Percentiles rank a stretch among this genome's conserved stretches.
These are phyloP conservation scores for Fusarium zealandicum DNA, from an alignment of 2,329 filamentous ascomycete genomes.

Conservation along the genomic window DNA sequence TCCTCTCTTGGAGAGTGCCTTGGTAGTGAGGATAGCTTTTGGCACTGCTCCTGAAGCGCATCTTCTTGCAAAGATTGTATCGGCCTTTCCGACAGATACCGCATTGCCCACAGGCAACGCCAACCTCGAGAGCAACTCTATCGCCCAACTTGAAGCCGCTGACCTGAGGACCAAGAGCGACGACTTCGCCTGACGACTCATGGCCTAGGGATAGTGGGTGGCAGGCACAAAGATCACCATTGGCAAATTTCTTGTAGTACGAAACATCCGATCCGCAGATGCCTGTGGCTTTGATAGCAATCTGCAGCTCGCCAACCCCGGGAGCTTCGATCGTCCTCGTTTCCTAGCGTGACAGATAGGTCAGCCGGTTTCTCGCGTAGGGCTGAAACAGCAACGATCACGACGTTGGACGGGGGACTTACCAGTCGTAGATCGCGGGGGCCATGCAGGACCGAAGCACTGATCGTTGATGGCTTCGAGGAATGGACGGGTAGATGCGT, in stretches of 20 bases:
- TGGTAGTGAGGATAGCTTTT: conserved; percentile 70
- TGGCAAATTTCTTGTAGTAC: conserved; percentile 76
- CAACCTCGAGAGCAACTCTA: conserved; percentile 65
- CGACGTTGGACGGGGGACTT: conserved; percentile 40
- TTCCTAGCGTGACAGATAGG: conserved; percentile 52
- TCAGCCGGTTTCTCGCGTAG: conserved; percentile 32
- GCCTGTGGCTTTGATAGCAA: conserved; percentile 70
- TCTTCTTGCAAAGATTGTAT: conserved; percentile 68
- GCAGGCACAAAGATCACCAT: conserved; percentile 72
- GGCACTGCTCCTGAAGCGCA: conserved; percentile 68
- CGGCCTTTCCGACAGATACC: conserved; percentile 59
- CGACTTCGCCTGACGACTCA: conserved; percentile 66
- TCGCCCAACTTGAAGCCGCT: conserved; percentile 62
- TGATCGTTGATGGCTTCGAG: conserved; percentile 55
- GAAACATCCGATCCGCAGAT: conserved; percentile 75
- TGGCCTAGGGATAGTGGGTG: conserved; percentile 71
- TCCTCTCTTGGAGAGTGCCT: conserved; percentile 67
- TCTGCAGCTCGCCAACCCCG: conserved; percentile 64
- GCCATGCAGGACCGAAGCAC: conserved; percentile 64
- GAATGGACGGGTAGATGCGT: conserved; percentile 53
- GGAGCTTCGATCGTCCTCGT: conserved; percentile 57
- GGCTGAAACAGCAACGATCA: conserved; percentile 30
- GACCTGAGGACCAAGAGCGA: conserved; percentile 61
- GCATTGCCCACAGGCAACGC: conserved; percentile 61
- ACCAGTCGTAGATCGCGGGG: conserved; percentile 65